phyloP scores from a whole-genome alignment of 2,329 filamentous ascomycete species.

The Fusarium virguliforme region DNA sequence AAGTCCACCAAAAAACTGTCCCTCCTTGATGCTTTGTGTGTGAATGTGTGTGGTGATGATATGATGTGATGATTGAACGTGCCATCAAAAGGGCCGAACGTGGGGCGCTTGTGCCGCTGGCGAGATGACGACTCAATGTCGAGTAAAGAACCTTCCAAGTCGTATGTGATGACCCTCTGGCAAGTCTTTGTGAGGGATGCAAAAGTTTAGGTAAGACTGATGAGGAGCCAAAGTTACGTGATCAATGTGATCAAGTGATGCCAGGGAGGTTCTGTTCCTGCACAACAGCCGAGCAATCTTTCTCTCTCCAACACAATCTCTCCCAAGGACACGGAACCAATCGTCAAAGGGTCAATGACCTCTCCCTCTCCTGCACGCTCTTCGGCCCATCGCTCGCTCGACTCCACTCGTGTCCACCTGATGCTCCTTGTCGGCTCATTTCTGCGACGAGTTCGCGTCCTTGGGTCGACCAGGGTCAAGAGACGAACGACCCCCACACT shows the following conservation, averaged over 20 bases:
- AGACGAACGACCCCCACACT: conserved; percentile 35
- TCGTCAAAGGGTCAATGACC: conserved; percentile 11
- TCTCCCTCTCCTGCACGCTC: not conserved
- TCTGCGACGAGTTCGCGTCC: not conserved
- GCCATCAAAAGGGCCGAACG: conserved; percentile 34
- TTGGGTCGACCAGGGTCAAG: not conserved
- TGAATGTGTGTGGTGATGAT: conserved; percentile 8
- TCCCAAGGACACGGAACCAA: not conserved
- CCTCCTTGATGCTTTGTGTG: not conserved
- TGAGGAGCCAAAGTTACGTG: too few species aligned
- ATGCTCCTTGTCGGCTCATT: not conserved
- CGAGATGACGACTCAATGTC: not conserved
- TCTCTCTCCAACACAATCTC: too few species aligned
- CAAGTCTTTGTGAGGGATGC: too few species aligned
- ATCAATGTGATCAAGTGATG: too few species aligned
- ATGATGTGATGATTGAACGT: conserved; percentile 25
- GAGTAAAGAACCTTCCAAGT: too few species aligned
- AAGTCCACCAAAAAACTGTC: conserved; percentile 30
- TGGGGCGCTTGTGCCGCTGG: not conserved
- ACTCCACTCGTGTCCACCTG: conserved; percentile 16
- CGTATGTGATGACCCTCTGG: too few species aligned
- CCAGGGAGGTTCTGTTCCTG: too few species aligned
- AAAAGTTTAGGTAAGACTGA: too few species aligned
- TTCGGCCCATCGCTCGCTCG: not conserved
- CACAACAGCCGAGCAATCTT: too few species aligned